Base-by-base conservation (phyloP, 768 basidiomycete genomes). In the Steccherinum ochraceum region DNA sequence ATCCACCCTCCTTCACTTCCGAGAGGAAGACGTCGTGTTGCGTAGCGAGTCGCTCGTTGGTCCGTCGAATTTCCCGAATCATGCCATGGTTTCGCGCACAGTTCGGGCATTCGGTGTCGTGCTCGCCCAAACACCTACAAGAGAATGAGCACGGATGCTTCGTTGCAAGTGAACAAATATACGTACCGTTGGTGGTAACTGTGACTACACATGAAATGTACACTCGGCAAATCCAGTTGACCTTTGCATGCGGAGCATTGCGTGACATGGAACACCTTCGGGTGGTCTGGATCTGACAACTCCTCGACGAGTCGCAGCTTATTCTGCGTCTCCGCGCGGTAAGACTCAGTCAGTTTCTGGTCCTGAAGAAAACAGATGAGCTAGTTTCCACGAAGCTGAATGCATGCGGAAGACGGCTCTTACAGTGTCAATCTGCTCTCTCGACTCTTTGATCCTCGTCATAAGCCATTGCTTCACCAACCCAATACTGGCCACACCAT, bases 151-250 rank as follows among this genome's bases (percentile, higher is more conserved):
- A 10, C 21, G 11, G 30, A 35, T n/a, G n/a, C n/a, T n/a, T n/a
- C n/a, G n/a, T n/a, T n/a, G n/a, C n/a, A n/a, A n/a, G n/a, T n/a
- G 2, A n/a, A 19, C 3, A 48, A 16, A 25, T 2, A 24, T 16
- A 63, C 69, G 41, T 48, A 90, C 91, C 93, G 77, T 64, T 95
- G 92, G 64, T 99, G 96, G 71, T 91, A 98, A 54, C 90, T 93
- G 64, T 98, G 96, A 60, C 86, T 84, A 68, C 95, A 99, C 95
- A 98, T 96, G 63, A 97, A 98, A 67, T 98, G 94, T 4, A 98
- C 77, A 56, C 82, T 87, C 0, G 96, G 95, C 10, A 97, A 79
- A 64, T 97, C 94, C 53, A 98, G 80, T 58, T 89, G 90, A 1
- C 86, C 90, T 13, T 84, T 78, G 65, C 96, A 98, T 3, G 84